Percentiles rank a stretch among this genome's conserved stretches.
Evolutionary conservation across 1,139 yeast genomes (phyloP).

Genomic region (Maudiozyma humilis): DNA sequence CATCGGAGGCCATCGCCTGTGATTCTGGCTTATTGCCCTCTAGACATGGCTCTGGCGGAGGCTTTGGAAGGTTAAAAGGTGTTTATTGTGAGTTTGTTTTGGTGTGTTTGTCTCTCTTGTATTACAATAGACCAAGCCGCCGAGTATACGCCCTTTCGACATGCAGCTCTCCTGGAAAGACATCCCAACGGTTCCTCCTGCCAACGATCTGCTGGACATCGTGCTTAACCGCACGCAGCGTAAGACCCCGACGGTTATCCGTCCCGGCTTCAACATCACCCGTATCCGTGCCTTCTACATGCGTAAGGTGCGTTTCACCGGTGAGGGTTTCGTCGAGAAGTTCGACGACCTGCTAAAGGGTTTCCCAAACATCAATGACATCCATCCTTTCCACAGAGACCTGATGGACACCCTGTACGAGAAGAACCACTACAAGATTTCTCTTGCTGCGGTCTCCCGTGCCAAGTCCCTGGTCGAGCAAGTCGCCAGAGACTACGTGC

Average conservation of each 20-base stretch:
- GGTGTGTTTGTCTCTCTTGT: not conserved
- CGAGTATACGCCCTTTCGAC: not conserved
- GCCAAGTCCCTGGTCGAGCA: conserved; percentile 93
- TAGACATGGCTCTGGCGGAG: not conserved
- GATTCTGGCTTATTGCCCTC: too few relatives aligned
- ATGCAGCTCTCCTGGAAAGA: conserved; percentile 99
- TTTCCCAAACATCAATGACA: conserved; percentile 93
- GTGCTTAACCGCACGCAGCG: conserved; percentile 96
- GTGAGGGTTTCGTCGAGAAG: conserved; percentile 92
- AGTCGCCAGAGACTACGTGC: conserved; percentile 87
- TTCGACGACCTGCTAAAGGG: conserved; percentile 76
- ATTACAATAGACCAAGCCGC: not conserved
- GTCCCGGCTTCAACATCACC: conserved; percentile 93
- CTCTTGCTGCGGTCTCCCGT: conserved; percentile 89
- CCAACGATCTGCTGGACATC: conserved; percentile 91
- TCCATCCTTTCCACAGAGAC: conserved; percentile 97
- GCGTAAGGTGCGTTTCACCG: conserved; percentile 93
- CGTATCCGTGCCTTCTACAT: conserved; percentile 96
- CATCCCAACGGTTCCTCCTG: conserved; percentile 86
- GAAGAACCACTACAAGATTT: conserved; percentile 94
- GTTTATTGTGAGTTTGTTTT: too few relatives aligned
- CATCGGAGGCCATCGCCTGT: not conserved
- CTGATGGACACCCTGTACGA: conserved; percentile 95
- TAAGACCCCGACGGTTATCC: conserved; percentile 94
- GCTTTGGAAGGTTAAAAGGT: too few relatives aligned